phyloP scores from a whole-genome alignment of 73 alveolate genomes.

The Tetrahymena borealis region DNA sequence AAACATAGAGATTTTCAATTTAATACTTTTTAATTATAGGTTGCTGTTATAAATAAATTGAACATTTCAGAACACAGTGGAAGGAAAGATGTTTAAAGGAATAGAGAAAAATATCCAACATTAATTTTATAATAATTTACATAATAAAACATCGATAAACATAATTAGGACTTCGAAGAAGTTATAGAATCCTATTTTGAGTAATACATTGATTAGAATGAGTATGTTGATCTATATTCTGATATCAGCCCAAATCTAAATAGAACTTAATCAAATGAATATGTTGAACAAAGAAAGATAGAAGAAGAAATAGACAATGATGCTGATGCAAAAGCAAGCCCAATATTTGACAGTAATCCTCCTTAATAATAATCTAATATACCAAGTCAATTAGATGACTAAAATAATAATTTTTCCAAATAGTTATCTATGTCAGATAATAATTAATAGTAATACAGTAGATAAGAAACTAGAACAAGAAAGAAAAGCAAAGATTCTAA shows the following conservation, averaged over 20 bases:
- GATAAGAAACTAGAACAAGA: too few relatives aligned
- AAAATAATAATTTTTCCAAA: too few relatives aligned
- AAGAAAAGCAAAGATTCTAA: too few relatives aligned
- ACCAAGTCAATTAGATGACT: too few relatives aligned
- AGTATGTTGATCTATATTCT: background rate
- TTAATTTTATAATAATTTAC: background rate
- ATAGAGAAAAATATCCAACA: background rate
- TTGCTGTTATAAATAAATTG: background rate
- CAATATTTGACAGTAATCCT: too few relatives aligned
- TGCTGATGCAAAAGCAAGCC: background rate
- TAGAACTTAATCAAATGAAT: background rate
- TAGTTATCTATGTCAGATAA: too few relatives aligned
- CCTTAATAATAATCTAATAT: too few relatives aligned
- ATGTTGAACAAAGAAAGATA: background rate
- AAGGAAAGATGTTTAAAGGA: background rate
- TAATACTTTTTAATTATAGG: background rate
- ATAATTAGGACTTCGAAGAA: background rate
- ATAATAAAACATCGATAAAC: background rate
- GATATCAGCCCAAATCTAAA: background rate
- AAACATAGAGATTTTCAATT: background rate
- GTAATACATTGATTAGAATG: background rate
- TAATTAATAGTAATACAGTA: too few relatives aligned
- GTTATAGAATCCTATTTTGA: background rate
- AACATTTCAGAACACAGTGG: background rate
- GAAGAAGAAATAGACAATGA: background rate